Evolutionary conservation across 192 early-diverging fungal species (phyloP), one percentile per base, ranked within the genome.

Genomic region (Pilobolus umbonatus): DNA sequence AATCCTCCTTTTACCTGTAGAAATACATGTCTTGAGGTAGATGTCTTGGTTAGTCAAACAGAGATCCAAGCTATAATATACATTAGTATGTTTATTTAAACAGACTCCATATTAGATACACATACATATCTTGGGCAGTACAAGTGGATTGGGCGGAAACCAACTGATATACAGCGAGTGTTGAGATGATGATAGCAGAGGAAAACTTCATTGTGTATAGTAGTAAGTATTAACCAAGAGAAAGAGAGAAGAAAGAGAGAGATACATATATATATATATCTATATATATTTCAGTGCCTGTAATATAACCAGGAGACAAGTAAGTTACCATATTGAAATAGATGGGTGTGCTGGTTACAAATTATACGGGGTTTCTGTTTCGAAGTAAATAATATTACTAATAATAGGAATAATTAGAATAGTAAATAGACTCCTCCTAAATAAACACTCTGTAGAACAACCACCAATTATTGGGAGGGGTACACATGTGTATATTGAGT

Each of bases 31-130:
- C 26, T 64, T 69, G 29, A 69, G 29, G 21, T 69, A 64, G 31
- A 43, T 53, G 31, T 69, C 61, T 55, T 69, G 61, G 17, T 53
- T 64, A 29, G 42, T 34, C 1, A 59, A 28, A 35, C 67, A 69
- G 10, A 35, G 35, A 38, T 34, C 31, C 5, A 54, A 35, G 21
- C 52, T 54, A 36, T 53, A 34, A 46, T 26, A 26, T 10, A 11
- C 24, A 30, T 35, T 52, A 10, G 31, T 34, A 35, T 52, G 30
- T 17, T 19, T 35, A 11, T 53, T 11, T 52, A 54, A 54, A n/a
- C 30, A 52, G 19, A 50, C n/a, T 10, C 21, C n/a, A 14, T 21
- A 36, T 30, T 15, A 62, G 31, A 52, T 4, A 52, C 4, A 46
- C 65, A 21, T 67, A 67, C 65, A 67, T 53, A 17, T 31, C 53